Base-by-base conservation (phyloP, 768 basidiomycete species). In the Leccinellum rugosiceps region DNA sequence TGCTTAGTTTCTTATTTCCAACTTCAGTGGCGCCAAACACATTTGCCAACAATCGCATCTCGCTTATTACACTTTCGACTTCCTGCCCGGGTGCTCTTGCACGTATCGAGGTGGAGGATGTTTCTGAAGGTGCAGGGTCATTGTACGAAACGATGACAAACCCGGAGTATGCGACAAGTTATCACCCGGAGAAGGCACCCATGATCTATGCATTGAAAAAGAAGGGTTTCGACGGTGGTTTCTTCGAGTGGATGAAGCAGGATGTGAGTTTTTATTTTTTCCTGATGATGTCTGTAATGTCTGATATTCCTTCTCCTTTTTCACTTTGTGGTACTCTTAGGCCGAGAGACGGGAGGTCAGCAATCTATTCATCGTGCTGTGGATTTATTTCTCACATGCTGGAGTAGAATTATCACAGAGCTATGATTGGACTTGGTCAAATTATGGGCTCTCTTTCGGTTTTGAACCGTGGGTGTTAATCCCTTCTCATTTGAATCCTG, bases 41-140 rank as follows among this genome's bases (percentile, higher is more conserved):
- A 0, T 74, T 72, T 58, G 67, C 71, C 11, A 74, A 74, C 52
- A 75, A 70, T 45, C 74, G 71, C n/a, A 61, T 74, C 26, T 75
- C 74, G 3, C 63, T 72, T 9, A 47, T 68, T 1, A 63, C 69
- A 8, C 60, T 56, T 43, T 63, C 65, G 11, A 51, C 8, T 30
- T 65, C 52, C 21, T 43, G 0, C 17, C n/a, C 41, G 19, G 41
- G 41, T 43, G 41, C 41, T 43, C 41, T 43, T n/a, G 41, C 41
- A 5, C 41, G 41, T 19, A 43, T 43, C 19, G 41, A 43, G 19
- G 41, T 43, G 10, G n/a, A 43, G 10, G 41, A 43, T 43, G 41
- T 43, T 19, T 43, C 41, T 13, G n/a, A 43, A 43, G 41, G n/a
- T 43, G 41, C 41, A 11, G 41, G n/a, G 2, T 43, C 41, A 11